These are phyloP conservation scores for Pleurotus tuber-regium DNA, from an alignment of 768 basidiomycete genomes.

Conservation along the genomic window DNA sequence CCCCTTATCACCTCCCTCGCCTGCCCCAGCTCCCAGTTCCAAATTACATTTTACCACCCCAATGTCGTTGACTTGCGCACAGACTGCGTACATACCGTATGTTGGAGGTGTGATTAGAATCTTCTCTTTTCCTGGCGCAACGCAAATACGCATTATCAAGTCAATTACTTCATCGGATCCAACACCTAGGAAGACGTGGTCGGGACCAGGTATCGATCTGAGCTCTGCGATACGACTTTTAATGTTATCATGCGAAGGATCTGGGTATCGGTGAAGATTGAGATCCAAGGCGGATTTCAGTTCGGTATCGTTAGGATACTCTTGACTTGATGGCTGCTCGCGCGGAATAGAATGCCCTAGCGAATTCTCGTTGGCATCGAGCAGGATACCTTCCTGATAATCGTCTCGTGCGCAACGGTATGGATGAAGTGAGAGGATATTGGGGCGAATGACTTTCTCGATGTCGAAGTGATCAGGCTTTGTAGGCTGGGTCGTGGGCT, in stretches of 20 bases:
- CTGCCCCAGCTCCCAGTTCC: slow-evolving; percentile 50
- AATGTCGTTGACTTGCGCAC: slow-evolving; percentile 93
- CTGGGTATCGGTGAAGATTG: slow-evolving; percentile 88
- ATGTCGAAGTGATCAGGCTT: slow-evolving; percentile 84
- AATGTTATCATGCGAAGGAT: slow-evolving; percentile 80
- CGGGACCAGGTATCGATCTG: slow-evolving; percentile 58
- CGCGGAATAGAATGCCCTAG: slow-evolving; percentile 77
- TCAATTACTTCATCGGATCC: slow-evolving; percentile 98
- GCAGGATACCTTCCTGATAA: slow-evolving; percentile 85
- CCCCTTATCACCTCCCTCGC: slow-evolving; percentile 72
- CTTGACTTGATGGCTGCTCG: slow-evolving; percentile 23
- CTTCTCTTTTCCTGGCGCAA: slow-evolving; percentile 74
- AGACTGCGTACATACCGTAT: slow-evolving; percentile 97
- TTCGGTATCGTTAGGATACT: slow-evolving; percentile 30
- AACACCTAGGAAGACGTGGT: slow-evolving; percentile 90
- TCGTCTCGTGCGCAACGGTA: slow-evolving; percentile 97
- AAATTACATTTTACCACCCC: slow-evolving; percentile 76
- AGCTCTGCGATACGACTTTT: slow-evolving; percentile 74
- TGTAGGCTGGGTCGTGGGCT: slow-evolving; percentile 35
- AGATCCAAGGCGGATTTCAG: slow-evolving; percentile 39
- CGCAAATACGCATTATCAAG: slow-evolving; percentile 87
- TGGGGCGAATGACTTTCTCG: slow-evolving; percentile 83
- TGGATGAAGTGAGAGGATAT: slow-evolving; percentile 87
- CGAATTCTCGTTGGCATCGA: slow-evolving; percentile 98
- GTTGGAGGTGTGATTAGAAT: slow-evolving; percentile 92